These are phyloP conservation scores for Phialemonium atrogriseum DNA, from an alignment of 2,329 filamentous ascomycete genomes.

Conservation along the genomic window DNA sequence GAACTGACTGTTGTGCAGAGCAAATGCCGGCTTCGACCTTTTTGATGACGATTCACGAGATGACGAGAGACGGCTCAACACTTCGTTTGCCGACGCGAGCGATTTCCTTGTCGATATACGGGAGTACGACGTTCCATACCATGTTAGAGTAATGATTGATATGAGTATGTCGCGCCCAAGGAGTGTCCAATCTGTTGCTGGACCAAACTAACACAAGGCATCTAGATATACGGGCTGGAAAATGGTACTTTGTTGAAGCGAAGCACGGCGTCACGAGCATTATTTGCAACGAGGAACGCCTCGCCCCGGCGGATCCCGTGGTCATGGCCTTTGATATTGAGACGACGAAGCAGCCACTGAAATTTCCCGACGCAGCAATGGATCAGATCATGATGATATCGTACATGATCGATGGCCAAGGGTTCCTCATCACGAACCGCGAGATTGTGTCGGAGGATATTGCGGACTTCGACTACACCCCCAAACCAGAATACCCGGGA, in stretches of 20 bases:
- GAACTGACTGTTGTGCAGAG: constrained; percentile 34
- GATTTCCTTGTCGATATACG: constrained; percentile 97
- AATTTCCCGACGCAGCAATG: constrained; percentile 89
- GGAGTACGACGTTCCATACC: constrained; percentile 98
- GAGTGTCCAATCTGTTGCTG: background rate
- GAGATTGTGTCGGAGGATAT: constrained; percentile 98
- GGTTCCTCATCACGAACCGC: constrained; percentile 94
- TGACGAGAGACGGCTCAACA: constrained; percentile 70
- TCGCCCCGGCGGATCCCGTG: constrained; percentile 90
- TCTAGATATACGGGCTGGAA: constrained; percentile 85
- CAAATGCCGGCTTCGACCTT: constrained; percentile 80
- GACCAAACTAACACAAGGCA: constrained; percentile 14
- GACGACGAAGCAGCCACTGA: constrained; percentile 88
- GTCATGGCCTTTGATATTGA: constrained; percentile 99
- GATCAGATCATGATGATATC: constrained; percentile 99
- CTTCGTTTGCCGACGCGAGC: constrained; percentile 75
- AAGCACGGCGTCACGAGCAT: constrained; percentile 86
- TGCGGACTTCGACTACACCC: constrained; percentile 95
- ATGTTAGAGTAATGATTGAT: constrained; percentile 97
- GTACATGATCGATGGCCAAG: constrained; percentile 99
- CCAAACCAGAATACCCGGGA: constrained; percentile 90
- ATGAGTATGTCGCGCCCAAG: constrained; percentile 45
- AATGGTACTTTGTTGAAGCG: constrained; percentile 93
- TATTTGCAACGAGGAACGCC: constrained; percentile 74
- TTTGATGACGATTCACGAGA: constrained; percentile 83